These are phyloP conservation scores for Clitoria ternatea DNA, from an alignment of 306 rosid species.

Conservation along the genomic window DNA sequence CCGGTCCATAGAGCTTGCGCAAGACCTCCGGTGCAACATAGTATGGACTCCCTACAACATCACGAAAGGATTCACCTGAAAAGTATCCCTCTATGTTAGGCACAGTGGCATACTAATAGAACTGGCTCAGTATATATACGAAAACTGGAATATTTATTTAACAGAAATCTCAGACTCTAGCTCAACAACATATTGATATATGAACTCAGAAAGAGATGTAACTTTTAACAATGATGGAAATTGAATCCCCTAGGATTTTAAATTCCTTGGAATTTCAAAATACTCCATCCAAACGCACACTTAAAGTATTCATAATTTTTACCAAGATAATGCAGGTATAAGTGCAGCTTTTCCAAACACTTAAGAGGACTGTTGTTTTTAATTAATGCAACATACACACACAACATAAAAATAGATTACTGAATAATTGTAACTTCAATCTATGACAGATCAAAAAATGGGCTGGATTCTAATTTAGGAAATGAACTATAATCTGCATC, in stretches of 20 bases:
- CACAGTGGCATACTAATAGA: conserved; percentile 11
- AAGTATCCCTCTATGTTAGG: conserved; percentile 16
- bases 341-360: conserved; percentile 8
- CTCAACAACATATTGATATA: too few relatives aligned
- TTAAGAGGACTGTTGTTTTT: not conserved
- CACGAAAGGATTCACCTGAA: conserved; percentile 55
- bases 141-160: too few relatives aligned
- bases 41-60: conserved; percentile 66
- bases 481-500: not conserved
- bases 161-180: too few relatives aligned
- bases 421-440: conserved; percentile 8
- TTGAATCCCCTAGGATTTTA: too few relatives aligned
- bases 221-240: too few relatives aligned
- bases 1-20: conserved; percentile 59
- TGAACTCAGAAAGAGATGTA: too few relatives aligned
- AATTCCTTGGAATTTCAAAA: too few relatives aligned
- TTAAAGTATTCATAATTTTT: conserved; percentile 19
- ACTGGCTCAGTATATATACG: too few relatives aligned
- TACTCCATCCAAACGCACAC: not conserved
- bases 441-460: not conserved
- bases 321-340: not conserved
- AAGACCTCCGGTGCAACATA: conserved; percentile 70
- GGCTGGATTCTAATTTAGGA: conserved; percentile 1
- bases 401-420: not conserved
- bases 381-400: too few relatives aligned